Evolutionary conservation across 352 stramenopile genomes (phyloP), one percentile per base, ranked within the genome.

Genomic region (Globisporangium lucens): DNA sequence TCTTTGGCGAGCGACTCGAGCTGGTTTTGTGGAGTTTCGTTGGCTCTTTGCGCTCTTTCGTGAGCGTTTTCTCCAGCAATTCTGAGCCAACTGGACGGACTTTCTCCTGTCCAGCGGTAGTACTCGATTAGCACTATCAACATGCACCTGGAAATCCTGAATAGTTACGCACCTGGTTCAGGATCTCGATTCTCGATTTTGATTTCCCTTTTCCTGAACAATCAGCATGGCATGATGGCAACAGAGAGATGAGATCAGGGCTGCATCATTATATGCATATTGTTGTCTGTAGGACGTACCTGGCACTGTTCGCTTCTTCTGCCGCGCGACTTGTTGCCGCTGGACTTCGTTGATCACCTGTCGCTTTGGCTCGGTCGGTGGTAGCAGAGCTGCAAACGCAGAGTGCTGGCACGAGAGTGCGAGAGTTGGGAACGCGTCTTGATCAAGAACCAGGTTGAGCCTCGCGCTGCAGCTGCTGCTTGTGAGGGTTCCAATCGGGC

Each of bases 281-380:
- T 4, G 15, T 17, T n/a, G 41, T n/a, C 41, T n/a, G 4, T 8
- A 22, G 4, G 29, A 13, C 38, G 12, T 53, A 52, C 35, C 57
- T 63, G 57, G 22, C 27, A 30, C 36, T 36, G 35, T 41, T 15
- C 38, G 59, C 30, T 59, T 36, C 30, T n/a, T 59, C 43, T 64
- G 56, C 2, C 56, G 56, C 9, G 56, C 56, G 9, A 69, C 49
- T n/a, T 69, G 49, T 24, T 65, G 65, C 15, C 65, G n/a, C 49
- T 69, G 65, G 22, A 30, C 24, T 38, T 69, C 35, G 27, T 47
- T 63, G 17, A 69, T 65, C 22, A 65, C 13, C 20, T 69, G 65
- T n/a, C 35, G 57, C 36, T 69, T 69, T 10, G 65, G 56, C 35
- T 69, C 56, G 3, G 65, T 65, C 5, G 65, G 65, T 12, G 65